Conservation (phyloP, 2,329 filamentous ascomycete species). For the Teratosphaeria epicoccoides region DNA sequence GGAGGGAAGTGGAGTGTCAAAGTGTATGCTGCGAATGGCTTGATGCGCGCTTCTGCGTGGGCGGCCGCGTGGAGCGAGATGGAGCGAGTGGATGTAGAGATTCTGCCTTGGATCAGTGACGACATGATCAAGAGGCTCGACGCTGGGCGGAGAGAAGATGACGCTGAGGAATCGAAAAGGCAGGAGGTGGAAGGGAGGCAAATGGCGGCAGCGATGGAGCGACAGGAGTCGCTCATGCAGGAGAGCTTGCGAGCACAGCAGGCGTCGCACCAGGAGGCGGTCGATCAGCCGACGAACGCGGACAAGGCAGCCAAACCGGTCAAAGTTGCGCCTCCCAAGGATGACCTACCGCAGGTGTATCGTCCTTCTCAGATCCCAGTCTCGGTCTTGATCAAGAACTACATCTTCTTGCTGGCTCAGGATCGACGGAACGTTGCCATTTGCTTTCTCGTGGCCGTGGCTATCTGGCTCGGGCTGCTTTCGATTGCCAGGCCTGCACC, state of each 20-base stretch:
- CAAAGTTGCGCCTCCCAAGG: neutral
- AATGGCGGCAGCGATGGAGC: slow-evolving; percentile 11
- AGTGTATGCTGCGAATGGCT: slow-evolving; percentile 86
- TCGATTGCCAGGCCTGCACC: neutral
- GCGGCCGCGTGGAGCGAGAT: slow-evolving; percentile 91
- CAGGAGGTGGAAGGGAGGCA: slow-evolving; percentile 24
- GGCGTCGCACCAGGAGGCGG: neutral
- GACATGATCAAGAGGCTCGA: slow-evolving; percentile 51
- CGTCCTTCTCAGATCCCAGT: slow-evolving; percentile 39
- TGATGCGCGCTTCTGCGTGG: slow-evolving; percentile 90
- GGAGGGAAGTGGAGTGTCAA: slow-evolving; percentile 64
- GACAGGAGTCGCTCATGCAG: slow-evolving; percentile 12
- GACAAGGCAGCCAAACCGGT: no score
- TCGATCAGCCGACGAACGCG: neutral
- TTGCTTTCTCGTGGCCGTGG: slow-evolving; percentile 28
- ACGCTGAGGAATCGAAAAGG: slow-evolving; percentile 22
- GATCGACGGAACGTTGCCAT: slow-evolving; percentile 46
- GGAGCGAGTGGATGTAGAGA: slow-evolving; percentile 94
- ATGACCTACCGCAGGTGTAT: slow-evolving; percentile 23
- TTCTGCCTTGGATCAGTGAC: slow-evolving; percentile 61
- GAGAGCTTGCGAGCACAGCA: slow-evolving; percentile 1
- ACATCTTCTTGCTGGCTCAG: slow-evolving; percentile 40
- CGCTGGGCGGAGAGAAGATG: slow-evolving; percentile 33
- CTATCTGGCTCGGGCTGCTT: slow-evolving; percentile 3
- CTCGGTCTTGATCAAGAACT: slow-evolving; percentile 42